A percentile compares a stretch with the other conserved stretches of the same genome.
phyloP scores from a whole-genome alignment of 2,329 filamentous ascomycete genomes.

The Colletotrichum sidae region DNA sequence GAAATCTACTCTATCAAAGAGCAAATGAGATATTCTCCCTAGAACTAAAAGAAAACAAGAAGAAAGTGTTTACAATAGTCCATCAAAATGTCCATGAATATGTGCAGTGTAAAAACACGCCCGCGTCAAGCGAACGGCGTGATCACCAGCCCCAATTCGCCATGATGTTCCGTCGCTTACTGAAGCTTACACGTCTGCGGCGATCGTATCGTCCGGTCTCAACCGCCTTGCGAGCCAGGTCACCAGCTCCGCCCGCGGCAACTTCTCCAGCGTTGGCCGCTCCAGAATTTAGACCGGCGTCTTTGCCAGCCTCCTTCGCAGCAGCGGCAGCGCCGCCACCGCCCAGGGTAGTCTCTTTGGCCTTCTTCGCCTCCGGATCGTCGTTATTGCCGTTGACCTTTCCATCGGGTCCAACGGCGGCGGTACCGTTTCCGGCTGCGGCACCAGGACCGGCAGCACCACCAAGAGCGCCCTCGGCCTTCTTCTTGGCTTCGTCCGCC shows the following conservation, averaged over 20 bases:
- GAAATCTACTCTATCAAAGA: too few species aligned
- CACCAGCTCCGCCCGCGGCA: too few species aligned
- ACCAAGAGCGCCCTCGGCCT: not conserved
- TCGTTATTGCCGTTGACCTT: conserved; percentile 4
- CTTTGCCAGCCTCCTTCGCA: conserved; percentile 5
- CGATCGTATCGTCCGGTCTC: conserved; percentile 1
- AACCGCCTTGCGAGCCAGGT: not conserved
- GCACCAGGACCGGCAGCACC: conserved; percentile 16
- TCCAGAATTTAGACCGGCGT: not conserved
- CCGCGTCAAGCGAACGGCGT: not conserved
- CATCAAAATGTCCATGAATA: not conserved
- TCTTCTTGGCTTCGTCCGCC: conserved; percentile 15
- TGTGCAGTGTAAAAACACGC: conserved; percentile 3
- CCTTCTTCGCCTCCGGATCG: conserved; percentile 6
- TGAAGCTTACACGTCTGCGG: conserved; percentile 4
- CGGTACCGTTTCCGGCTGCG: conserved; percentile 18
- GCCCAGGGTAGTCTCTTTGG: not conserved
- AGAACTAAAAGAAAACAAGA: too few species aligned
- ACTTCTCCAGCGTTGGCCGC: not conserved
- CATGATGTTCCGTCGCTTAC: conserved; percentile 26
- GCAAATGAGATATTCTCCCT: too few species aligned
- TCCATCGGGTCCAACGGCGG: not conserved
- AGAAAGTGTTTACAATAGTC: too few species aligned
- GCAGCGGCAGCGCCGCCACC: conserved; percentile 10
- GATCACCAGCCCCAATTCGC: conserved; percentile 24